Evolutionary conservation across 2,329 filamentous ascomycete genomes (phyloP).

Genomic region (Penicillium hesseltinei): DNA sequence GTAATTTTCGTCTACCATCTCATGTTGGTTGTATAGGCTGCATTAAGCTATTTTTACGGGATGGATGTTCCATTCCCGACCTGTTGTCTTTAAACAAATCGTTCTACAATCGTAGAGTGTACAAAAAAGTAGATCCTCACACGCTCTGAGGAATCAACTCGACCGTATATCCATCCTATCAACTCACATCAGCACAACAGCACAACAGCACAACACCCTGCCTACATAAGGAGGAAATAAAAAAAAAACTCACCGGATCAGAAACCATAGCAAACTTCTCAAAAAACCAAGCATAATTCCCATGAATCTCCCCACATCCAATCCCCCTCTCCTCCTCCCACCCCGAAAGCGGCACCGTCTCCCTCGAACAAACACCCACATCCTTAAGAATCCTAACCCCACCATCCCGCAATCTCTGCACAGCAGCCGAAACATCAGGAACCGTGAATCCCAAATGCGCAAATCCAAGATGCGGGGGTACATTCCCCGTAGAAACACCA

Average conservation of each 20-base stretch:
- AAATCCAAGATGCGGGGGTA: conserved; percentile 37
- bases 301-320: conserved; percentile 34
- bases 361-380: conserved; percentile 28
- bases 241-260: conserved; percentile 35
- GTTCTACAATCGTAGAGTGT: neutral
- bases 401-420: conserved; percentile 29
- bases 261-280: conserved; percentile 40
- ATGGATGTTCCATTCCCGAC: neutral
- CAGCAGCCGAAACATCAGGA: conserved; percentile 33
- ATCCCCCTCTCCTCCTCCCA: conserved; percentile 37
- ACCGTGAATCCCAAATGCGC: conserved; percentile 42
- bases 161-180: conserved; percentile 36
- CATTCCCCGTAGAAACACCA: conserved; percentile 32
- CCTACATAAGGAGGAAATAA: neutral
- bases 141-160: conserved; percentile 35
- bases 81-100: neutral
- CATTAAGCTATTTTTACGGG: neutral
- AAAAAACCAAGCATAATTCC: conserved; percentile 36
- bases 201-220: too few species aligned
- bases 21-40: conserved; percentile 6
- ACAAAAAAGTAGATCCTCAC: neutral
- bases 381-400: conserved; percentile 40
- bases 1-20: neutral
- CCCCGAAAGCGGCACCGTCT: conserved; percentile 32
- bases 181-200: neutral